Evolutionary conservation across 225 moss, liverwort and hornwort genomes (phyloP).

Genomic region (Marchantia paleacea): DNA sequence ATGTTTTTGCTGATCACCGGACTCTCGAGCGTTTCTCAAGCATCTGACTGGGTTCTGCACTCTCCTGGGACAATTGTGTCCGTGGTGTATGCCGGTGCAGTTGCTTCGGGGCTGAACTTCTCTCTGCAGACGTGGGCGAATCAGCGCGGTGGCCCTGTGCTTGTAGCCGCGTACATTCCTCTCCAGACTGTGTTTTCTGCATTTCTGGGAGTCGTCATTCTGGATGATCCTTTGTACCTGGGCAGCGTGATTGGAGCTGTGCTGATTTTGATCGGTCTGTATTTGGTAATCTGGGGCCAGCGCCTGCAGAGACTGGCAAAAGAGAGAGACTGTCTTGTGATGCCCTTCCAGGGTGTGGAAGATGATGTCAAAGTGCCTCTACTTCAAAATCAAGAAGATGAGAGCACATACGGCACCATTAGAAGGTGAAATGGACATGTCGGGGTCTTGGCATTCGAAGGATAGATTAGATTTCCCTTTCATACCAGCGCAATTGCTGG

Average conservation of each 20-base stretch:
- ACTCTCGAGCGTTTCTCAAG: too few relatives aligned
- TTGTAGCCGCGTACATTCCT: conserved; percentile 67
- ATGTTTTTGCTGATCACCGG: too few relatives aligned
- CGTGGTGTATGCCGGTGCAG: too few relatives aligned
- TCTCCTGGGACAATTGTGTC: too few relatives aligned
- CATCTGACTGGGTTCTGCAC: too few relatives aligned
- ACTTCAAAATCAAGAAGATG: conserved; percentile 15
- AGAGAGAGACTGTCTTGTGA: conserved; percentile 24
- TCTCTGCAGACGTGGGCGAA: conserved; percentile 56
- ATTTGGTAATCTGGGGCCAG: conserved; percentile 73
- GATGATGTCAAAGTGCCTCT: conserved; percentile 26
- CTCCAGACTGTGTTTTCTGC: conserved; percentile 40
- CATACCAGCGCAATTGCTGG: too few relatives aligned
- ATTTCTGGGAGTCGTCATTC: conserved; percentile 31
- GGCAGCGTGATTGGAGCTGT: conserved; percentile 69
- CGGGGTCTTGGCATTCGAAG: too few relatives aligned
- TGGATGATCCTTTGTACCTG: conserved; percentile 50
- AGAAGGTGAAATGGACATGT: too few relatives aligned
- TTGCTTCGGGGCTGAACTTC: conserved; percentile 43
- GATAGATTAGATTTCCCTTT: too few relatives aligned
- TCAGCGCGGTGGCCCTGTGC: conserved; percentile 60
- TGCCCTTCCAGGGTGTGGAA: conserved; percentile 30
- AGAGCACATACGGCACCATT: conserved; percentile 9
- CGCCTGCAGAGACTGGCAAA: conserved; percentile 35
- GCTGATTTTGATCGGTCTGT: conserved; percentile 56